These are phyloP conservation scores for Exophiala aquamarina DNA, from an alignment of 2,329 filamentous ascomycete species.

Conservation along the genomic window DNA sequence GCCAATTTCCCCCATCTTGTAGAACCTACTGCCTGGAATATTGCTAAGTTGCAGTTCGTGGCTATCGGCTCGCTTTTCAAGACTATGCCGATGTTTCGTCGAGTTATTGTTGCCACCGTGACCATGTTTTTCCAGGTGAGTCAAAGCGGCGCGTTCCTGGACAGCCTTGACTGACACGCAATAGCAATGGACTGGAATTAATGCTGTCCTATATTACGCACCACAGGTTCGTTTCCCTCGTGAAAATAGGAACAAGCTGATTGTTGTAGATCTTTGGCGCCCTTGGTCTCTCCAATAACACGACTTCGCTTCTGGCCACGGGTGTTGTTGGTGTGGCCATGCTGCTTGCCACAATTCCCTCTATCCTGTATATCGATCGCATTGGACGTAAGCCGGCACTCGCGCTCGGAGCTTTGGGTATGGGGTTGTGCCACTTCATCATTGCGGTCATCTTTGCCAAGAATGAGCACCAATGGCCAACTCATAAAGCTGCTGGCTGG, in stretches of 20 bases:
- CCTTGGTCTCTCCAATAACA: constrained; percentile 37
- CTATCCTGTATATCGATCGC: constrained; percentile 41
- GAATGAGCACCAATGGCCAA: constrained; percentile 59
- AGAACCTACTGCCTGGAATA: constrained; percentile 61
- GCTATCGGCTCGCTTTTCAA: constrained; percentile 38
- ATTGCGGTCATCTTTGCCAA: constrained; percentile 68
- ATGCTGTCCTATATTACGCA: constrained; percentile 45
- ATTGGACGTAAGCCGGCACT: constrained; percentile 43
- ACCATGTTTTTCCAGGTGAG: constrained; percentile 40
- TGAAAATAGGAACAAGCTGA: constrained; percentile 1
- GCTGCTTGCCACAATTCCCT: constrained; percentile 41
- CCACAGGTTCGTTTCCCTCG: constrained; percentile 22
- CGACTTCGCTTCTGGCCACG: constrained; percentile 39
- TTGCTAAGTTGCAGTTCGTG: constrained; percentile 64
- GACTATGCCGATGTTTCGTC: constrained; percentile 47
- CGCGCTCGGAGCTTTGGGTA: constrained; percentile 61
- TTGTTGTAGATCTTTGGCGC: constrained; percentile 36
- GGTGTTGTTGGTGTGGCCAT: constrained; percentile 43
- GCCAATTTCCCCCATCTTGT: constrained; percentile 67
- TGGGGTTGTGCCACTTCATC: constrained; percentile 70
- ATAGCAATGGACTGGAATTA: constrained; percentile 54
- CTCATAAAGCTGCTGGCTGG: constrained; percentile 66
- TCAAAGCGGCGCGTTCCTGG: too few species aligned
- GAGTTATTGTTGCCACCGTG: constrained; percentile 37
- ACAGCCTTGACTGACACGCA: too few species aligned